These are phyloP conservation scores for Clavispora carvajalis DNA, from an alignment of 805 yeast genomes.

Conservation along the genomic window DNA sequence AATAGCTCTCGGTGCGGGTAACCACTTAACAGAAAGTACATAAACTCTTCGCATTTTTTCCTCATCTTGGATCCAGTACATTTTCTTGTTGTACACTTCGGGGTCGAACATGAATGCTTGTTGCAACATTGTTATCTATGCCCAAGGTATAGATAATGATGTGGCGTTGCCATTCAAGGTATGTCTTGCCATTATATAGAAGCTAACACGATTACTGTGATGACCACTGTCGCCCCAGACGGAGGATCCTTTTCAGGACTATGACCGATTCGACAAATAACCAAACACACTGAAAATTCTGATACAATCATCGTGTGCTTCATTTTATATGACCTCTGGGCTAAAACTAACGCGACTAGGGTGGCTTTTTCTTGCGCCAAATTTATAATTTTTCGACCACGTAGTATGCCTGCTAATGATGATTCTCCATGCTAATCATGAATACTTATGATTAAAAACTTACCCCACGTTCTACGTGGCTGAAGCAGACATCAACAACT, in stretches of 20 bases:
- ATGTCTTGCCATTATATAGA: not conserved
- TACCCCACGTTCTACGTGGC: constrained; percentile 31
- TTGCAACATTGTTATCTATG: not conserved
- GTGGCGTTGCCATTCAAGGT: not conserved
- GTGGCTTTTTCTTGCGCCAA: not conserved
- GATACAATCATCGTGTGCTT: constrained; percentile 21
- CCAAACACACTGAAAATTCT: constrained; percentile 70
- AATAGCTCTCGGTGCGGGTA: not conserved
- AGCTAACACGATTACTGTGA: constrained; percentile 28
- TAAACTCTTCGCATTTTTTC: not conserved
- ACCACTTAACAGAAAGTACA: not conserved
- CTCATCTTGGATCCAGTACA: not conserved
- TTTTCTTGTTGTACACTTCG: no score
- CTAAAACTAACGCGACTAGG: constrained; percentile 4
- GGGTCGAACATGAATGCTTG: not conserved
- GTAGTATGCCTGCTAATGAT: constrained; percentile 37
- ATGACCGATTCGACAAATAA: constrained; percentile 65
- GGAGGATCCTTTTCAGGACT: constrained; percentile 55
- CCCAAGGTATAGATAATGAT: not conserved
- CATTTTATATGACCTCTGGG: not conserved
- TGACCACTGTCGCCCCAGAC: constrained; percentile 77
- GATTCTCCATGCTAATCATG: constrained; percentile 62
- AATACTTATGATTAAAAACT: constrained; percentile 39
- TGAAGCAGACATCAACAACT: constrained; percentile 23
- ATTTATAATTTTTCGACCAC: not conserved